A percentile compares a stretch with the other conserved stretches of the same genome.
Conservation (phyloP, 805 yeast genomes). For the Nakazawaea sp. region DNA sequence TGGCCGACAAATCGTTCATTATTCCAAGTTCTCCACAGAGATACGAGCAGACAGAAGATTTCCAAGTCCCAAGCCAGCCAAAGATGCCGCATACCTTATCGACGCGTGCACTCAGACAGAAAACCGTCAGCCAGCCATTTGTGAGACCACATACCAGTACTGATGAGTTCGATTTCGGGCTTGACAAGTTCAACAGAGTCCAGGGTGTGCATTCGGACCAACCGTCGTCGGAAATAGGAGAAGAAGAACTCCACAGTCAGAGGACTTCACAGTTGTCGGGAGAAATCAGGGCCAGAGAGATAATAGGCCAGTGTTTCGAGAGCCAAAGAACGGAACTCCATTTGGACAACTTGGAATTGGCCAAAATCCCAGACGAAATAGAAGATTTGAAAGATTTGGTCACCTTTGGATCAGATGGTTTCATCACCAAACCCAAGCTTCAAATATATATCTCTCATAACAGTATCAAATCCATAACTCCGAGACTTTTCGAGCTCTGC, state of each 20-base stretch:
- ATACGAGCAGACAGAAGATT: background rate
- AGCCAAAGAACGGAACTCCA: slow-evolving; percentile 35
- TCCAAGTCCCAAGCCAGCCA: background rate
- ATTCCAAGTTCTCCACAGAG: slow-evolving; percentile 18
- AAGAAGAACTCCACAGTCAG: slow-evolving; percentile 8
- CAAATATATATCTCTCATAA: slow-evolving; percentile 49
- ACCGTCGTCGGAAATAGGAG: slow-evolving; percentile 22
- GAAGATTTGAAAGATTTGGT: slow-evolving; percentile 51
- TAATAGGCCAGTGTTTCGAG: slow-evolving; percentile 41
- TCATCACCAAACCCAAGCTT: slow-evolving; percentile 27
- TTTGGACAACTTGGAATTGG: slow-evolving; percentile 40
- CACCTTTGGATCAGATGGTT: slow-evolving; percentile 29
- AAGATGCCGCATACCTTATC: background rate
- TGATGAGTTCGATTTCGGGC: slow-evolving; percentile 35
- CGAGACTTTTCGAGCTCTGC: slow-evolving; percentile 40
- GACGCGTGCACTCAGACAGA: background rate
- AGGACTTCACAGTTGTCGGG: background rate
- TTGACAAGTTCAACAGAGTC: slow-evolving; percentile 38
- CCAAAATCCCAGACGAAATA: slow-evolving; percentile 49
- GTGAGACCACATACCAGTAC: background rate
- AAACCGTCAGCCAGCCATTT: slow-evolving; percentile 3
- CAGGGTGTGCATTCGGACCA: slow-evolving; percentile 23
- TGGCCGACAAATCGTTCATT: slow-evolving; percentile 10
- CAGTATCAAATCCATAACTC: slow-evolving; percentile 39
- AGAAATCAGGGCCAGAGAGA: slow-evolving; percentile 26